Evolutionary conservation across 2,329 filamentous ascomycete genomes (phyloP), one percentile per base, ranked within the genome.

Genomic region (Apiospora malaysiana): DNA sequence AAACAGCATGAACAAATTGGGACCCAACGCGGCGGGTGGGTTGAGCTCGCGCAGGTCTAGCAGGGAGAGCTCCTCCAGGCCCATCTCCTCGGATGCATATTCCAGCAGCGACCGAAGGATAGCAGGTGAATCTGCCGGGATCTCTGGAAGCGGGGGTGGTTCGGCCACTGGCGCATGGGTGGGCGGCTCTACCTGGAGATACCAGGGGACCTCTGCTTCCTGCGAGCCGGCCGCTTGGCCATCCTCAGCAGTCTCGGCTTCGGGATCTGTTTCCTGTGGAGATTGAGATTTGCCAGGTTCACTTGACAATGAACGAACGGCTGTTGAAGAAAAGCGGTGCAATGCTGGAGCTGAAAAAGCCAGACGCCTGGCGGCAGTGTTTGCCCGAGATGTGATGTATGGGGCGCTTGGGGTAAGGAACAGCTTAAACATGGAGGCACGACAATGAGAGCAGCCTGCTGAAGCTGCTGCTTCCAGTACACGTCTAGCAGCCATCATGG

Each of bases 1-100:
- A 74, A 99, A 90, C 42, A 99, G 83, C 96, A 98, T 98, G 69
- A 99, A 87, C 40, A 98, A 87, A 76, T 95, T 95, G 1, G 93
- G 90, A 1, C 96, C 96, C 1, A 99, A 87, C 0, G 95, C 95
- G 0, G 95, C 91, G 0, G 95, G 93, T 0, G 95, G 94, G 76
- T 98, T 93, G 68, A 98, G 86, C 47, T 89, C 84, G 70, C 96
- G 93, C 43, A 99, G 86, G 78, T 99, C 96, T 66, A 97, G 85
- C 7, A 99, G 82, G 0, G 87, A 87, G 66, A 99, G 85, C 70
- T 94, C 89, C 78, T 98, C 94, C 51, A 99, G 85, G 46, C 96
- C 96, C 75, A 97, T 90, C 42, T 97, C 93, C 72, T 95, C 89
- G 8, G 93, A 94, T 1, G 94, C 86, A 78, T 94, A 94, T 73